Evolutionary conservation across 208 protist genomes (phyloP), one percentile per base, ranked within the genome.

Genomic region (Crithidia acanthocephali): DNA sequence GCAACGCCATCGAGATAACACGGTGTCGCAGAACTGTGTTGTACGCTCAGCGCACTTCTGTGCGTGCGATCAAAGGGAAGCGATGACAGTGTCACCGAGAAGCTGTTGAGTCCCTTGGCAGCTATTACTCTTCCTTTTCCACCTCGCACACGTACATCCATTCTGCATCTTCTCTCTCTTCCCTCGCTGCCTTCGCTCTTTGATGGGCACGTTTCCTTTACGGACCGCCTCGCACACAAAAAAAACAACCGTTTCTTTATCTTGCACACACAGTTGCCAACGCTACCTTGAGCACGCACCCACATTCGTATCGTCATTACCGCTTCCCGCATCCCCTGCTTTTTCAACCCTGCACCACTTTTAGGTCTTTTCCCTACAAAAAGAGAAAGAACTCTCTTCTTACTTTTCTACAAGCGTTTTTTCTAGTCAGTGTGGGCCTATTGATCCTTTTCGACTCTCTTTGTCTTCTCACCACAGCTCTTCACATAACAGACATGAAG

Each of bases 251-350:
- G 32, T 59, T 40, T n/a, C n/a, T n/a, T n/a, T 40, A 13, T 13
- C 35, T 13, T 40, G 11, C 35, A 4, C 37, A 30, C 42, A 7
- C 30, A 66, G 32, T 28, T 66, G 44, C 45, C 9, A 15, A 28
- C 57, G 37, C n/a, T 51, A 33, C n/a, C 33, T 11, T 23, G 1
- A 13, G 23, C 10, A 40, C 58, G 32, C 56, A 28, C 22, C 0
- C 23, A 50, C 35, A 68, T 68, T 58, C 22, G 48, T 68, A 25
- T 22, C 20, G 50, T 68, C 62, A 68, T 68, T 68, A 58, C 62
- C 22, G 9, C 15, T 16, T 42, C 1, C n/a, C 58, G 42, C 22
- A 7, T n/a, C 8, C 35, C 16, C 25, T 23, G 44, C 58, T 64
- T 37, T 13, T n/a, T 15, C 18, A 22, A n/a, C 18, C 18, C 44